Evolutionary conservation across 1,284 basidiomycete species (phyloP).

Genomic region (Testicularia cyperi): DNA sequence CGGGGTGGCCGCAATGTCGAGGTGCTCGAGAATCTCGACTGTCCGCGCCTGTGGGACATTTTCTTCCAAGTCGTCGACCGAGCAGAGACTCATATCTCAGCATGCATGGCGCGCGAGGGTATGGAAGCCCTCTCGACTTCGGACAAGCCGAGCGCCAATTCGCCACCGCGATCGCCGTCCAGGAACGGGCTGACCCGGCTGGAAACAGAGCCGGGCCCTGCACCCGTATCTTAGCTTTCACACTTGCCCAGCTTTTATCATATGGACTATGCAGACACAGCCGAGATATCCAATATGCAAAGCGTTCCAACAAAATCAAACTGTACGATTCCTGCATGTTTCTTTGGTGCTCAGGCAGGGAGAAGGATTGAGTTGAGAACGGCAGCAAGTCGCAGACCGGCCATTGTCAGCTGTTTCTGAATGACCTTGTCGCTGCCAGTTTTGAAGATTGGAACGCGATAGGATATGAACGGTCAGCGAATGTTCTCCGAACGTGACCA

Average conservation of each 20-base stretch:
- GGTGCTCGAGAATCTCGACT: slow-evolving; percentile 48
- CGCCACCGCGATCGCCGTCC: neutral
- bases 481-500: no score
- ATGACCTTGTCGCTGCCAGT: slow-evolving; percentile 71
- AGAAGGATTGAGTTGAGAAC: slow-evolving; percentile 68
- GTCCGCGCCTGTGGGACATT: slow-evolving; percentile 41
- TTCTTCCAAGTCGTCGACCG: slow-evolving; percentile 45
- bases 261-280: no score
- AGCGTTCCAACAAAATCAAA: neutral
- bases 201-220: no score
- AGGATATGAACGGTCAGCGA: no score
- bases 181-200: no score
- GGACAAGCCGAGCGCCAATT: no score
- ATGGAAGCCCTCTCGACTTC: slow-evolving; percentile 3
- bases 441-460: no score
- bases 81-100: slow-evolving; percentile 36
- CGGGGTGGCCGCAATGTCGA: slow-evolving; percentile 44
- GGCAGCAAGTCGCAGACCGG: slow-evolving; percentile 77
- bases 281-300: no score
- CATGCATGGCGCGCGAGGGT: no score
- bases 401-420: slow-evolving; percentile 78
- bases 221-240: no score
- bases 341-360: slow-evolving; percentile 5
- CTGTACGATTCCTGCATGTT: no score
- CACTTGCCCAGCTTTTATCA: no score